A percentile compares a stretch with the other conserved stretches of the same genome.
Conservation (phyloP, 208 protist species). For the Crithidia thermophila region DNA sequence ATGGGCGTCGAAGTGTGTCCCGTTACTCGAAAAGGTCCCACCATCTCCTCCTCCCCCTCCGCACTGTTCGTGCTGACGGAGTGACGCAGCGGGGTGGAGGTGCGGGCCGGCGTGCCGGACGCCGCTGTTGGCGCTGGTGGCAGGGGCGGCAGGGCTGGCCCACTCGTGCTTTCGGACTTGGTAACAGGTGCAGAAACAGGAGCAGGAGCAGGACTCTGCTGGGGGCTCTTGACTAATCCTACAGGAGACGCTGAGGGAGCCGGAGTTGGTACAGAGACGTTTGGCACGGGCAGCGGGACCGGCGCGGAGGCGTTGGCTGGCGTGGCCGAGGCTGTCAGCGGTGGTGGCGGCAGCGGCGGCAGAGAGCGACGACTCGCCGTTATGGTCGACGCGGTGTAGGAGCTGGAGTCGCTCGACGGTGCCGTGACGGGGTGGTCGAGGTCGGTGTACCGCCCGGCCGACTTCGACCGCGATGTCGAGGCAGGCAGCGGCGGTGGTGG, state of each 20-base stretch:
- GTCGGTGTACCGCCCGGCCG: slow-evolving; percentile 13
- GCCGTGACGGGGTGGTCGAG: slow-evolving; percentile 3
- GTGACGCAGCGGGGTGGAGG: slow-evolving; percentile 10
- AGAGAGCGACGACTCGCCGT: slow-evolving; percentile 7
- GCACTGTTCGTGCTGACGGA: slow-evolving; percentile 20
- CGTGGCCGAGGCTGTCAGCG: neutral
- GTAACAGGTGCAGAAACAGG: too few species aligned
- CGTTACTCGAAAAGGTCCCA: slow-evolving; percentile 53
- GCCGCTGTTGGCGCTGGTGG: slow-evolving; percentile 19
- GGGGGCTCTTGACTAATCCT: slow-evolving; percentile 19
- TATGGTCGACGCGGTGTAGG: neutral
- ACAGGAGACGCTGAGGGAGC: neutral
- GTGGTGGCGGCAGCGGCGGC: slow-evolving; percentile 33
- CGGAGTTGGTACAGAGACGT: too few species aligned
- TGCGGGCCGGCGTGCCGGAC: slow-evolving; percentile 6
- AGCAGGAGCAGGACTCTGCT: slow-evolving; percentile 8
- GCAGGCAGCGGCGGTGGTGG: neutral
- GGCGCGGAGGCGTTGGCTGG: neutral
- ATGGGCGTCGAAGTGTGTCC: slow-evolving; percentile 78
- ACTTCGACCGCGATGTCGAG: neutral
- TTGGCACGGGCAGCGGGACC: neutral
- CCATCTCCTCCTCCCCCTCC: slow-evolving; percentile 17
- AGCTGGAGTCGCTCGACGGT: slow-evolving; percentile 5
- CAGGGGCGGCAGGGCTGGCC: neutral
- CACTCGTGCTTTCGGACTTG: neutral